Percentiles rank a stretch among this genome's conserved stretches.
Conservation (phyloP, 768 basidiomycete genomes). For the Phanerodontia chrysosporium region DNA sequence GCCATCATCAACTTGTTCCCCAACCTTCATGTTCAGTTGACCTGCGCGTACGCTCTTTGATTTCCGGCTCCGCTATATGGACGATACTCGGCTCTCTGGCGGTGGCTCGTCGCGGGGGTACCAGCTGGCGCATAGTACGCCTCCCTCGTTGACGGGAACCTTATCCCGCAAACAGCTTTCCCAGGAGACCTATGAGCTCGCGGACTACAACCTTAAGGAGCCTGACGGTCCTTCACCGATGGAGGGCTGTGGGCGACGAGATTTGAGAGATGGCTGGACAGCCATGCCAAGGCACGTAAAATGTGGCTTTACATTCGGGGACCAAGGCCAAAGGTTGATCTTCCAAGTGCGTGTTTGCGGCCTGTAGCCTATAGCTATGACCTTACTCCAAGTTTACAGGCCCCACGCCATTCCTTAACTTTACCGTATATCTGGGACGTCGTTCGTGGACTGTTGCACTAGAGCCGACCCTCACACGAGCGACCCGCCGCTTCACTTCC, state of each 20-base stretch:
- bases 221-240: not conserved
- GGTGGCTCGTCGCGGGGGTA: conserved; percentile 2
- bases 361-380: conserved; percentile 8
- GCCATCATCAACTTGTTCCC: not conserved
- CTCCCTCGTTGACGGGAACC: not conserved
- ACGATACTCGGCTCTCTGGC: not conserved
- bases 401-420: conserved; percentile 51
- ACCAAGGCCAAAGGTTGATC: conserved; percentile 53
- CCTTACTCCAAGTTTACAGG: conserved; percentile 30
- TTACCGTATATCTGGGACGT: conserved; percentile 34
- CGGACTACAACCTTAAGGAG: not conserved
- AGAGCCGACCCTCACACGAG: conserved; percentile 49
- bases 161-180: not conserved
- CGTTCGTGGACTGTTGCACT: conserved; percentile 28
- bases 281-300: conserved; percentile 16
- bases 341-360: conserved; percentile 35
- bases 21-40: not conserved
- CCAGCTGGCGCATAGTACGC: not conserved
- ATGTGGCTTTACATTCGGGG: conserved; percentile 46
- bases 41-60: not conserved
- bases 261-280: not conserved
- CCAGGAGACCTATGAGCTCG: not conserved
- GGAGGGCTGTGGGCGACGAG: not conserved
- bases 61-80: not conserved
- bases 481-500: conserved; percentile 48